Base-by-base conservation (phyloP, 257 asterid species). In the Solanum tacnaense region DNA sequence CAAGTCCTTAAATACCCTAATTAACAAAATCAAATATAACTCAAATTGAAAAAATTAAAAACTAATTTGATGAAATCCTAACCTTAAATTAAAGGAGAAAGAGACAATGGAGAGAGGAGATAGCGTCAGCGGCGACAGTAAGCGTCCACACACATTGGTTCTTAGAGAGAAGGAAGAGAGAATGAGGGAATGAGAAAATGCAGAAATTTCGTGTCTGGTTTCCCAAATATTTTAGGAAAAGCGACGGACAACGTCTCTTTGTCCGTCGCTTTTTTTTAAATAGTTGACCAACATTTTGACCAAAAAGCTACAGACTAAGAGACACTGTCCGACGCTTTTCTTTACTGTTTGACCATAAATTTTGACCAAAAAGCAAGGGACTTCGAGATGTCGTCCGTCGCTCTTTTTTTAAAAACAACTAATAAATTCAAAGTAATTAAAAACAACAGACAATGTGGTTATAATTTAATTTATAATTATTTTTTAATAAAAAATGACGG, bases 261-360 rank as follows among this genome's bases (percentile, higher is more conserved):
- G 25, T 56, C 25, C 12, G 2, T 56, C 11, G 11, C 25, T 56
- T 56, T 18, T 56, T 6, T 2, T 0, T 2, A 18, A 56, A 56
- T 56, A 3, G 9, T 56, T 56, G 65, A 56, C n/a, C 23, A 6
- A 18, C 65, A 56, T 56, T 56, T 56, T 56, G 65, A 20, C 65
- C 4, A 20, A 56, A 56, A 56, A 56, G 65, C 1, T 2, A 56
- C 5, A 1, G 65, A 56, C 65, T 5, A 56, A 56, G 58, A 13
- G 58, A 49, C 1, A 0, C 1, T 13, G n/a, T 56, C 5, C 1
- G 0, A 2, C 11, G 0, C 65, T 56, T 18, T 18, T 56, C 7
- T 56, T 16, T 5, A 56, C 2, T 18, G 11, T 6, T 56, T 56
- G 65, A 56, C 65, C n/a, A 6, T 15, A 18, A 18, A 18, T 56